Percentiles rank a stretch among this genome's conserved stretches.
phyloP scores from a whole-genome alignment of 2,329 filamentous ascomycete species.

The Aspergillus tanneri region DNA sequence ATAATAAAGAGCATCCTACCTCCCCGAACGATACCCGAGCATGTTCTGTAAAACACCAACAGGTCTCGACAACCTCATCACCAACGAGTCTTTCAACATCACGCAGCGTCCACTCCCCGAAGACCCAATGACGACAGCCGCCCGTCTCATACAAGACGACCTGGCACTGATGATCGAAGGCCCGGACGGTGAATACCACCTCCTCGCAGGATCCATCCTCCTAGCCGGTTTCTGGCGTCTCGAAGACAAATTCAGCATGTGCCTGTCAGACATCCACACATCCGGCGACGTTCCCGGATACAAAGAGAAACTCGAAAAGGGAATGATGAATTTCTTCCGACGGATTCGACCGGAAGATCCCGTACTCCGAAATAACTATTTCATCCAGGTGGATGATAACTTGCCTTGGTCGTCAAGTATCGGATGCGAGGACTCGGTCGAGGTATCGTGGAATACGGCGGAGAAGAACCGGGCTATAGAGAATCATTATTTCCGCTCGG shows the following conservation, averaged over 20 bases:
- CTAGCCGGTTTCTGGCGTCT: slow-evolving; percentile 82
- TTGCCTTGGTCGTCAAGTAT: slow-evolving; percentile 76
- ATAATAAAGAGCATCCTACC: slow-evolving; percentile 53
- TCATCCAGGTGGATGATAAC: slow-evolving; percentile 78
- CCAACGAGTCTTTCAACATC: slow-evolving; percentile 70
- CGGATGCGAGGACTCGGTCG: slow-evolving; percentile 65
- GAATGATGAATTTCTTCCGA: slow-evolving; percentile 79
- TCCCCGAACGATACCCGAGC: slow-evolving; percentile 71
- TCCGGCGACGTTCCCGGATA: slow-evolving; percentile 73
- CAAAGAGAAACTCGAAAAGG: slow-evolving; percentile 68
- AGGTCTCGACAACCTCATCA: slow-evolving; percentile 70
- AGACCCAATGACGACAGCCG: slow-evolving; percentile 75
- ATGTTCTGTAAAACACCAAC: slow-evolving; percentile 64
- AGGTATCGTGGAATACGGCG: slow-evolving; percentile 71
- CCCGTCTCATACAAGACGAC: slow-evolving; percentile 76
- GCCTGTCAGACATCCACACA: slow-evolving; percentile 74
- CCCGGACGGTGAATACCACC: slow-evolving; percentile 74
- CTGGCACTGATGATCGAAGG: slow-evolving; percentile 79
- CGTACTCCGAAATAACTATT: slow-evolving; percentile 76
- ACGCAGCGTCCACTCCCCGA: slow-evolving; percentile 63
- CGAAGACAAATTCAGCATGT: slow-evolving; percentile 77
- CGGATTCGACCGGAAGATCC: slow-evolving; percentile 67
- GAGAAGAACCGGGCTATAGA: slow-evolving; percentile 70
- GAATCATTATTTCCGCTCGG: slow-evolving; percentile 74
- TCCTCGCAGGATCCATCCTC: slow-evolving; percentile 72